A percentile compares a stretch with the other conserved stretches of the same genome.
Conservation (phyloP, 305 asterid species). For the Fraxinus latifolia region DNA sequence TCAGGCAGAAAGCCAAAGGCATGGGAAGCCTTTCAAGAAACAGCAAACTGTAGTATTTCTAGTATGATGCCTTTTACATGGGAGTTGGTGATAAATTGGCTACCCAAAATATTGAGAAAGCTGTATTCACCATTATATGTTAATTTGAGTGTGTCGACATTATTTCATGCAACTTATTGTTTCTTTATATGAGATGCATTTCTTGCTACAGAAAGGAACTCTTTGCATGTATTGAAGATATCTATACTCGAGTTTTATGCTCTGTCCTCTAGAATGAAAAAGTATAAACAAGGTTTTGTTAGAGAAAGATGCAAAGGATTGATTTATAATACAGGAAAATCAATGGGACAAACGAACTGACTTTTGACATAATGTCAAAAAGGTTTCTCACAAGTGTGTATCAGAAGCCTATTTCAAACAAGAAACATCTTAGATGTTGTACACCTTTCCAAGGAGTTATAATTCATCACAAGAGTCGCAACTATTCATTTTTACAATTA, state of each 20-base stretch:
- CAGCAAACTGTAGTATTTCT: constrained; percentile 37
- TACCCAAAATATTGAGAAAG: not conserved
- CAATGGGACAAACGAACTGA: too few relatives aligned
- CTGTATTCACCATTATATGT: not conserved
- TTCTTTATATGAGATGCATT: not conserved
- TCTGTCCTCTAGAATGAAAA: too few relatives aligned
- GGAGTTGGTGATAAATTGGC: not conserved
- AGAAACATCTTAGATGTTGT: too few relatives aligned
- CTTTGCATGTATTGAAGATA: not conserved
- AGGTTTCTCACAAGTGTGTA: too few relatives aligned
- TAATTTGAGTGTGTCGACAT: not conserved
- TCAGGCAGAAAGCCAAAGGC: constrained; percentile 49
- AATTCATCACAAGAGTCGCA: too few relatives aligned
- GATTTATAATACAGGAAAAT: too few relatives aligned
- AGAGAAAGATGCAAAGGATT: too few relatives aligned
- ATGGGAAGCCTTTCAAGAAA: constrained; percentile 54
- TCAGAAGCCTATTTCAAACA: too few relatives aligned
- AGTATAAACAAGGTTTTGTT: too few relatives aligned
- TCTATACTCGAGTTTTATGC: not conserved
- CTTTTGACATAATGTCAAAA: too few relatives aligned
- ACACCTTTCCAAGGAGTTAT: too few relatives aligned
- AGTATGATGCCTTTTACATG: not conserved
- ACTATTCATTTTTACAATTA: not conserved
- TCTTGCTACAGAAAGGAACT: not conserved
- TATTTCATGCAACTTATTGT: not conserved